These are phyloP conservation scores for Kurtzmaniella cleridarum DNA, from an alignment of 805 yeast species.

Conservation along the genomic window DNA sequence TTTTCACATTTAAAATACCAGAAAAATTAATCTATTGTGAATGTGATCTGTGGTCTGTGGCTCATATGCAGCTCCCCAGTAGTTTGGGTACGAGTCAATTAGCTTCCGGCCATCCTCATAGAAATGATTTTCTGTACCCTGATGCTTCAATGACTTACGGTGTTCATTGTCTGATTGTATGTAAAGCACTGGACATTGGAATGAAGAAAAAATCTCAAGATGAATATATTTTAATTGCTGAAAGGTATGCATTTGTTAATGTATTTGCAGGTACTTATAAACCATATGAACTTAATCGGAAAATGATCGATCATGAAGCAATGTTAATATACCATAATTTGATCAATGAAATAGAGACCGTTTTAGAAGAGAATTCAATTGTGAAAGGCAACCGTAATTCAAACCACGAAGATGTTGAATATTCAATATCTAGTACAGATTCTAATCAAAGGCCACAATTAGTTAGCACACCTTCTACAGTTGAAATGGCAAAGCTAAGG, in stretches of 20 bases:
- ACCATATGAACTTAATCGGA: constrained; percentile 22
- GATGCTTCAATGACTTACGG: constrained; percentile 27
- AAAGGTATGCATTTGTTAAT: constrained; percentile 20
- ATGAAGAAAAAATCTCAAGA: constrained; percentile 13
- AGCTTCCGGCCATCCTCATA: not conserved
- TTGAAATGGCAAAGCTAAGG: not conserved
- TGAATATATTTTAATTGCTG: constrained; percentile 28
- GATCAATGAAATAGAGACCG: constrained; percentile 23
- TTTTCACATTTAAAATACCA: constrained; percentile 35
- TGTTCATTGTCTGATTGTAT: constrained; percentile 32
- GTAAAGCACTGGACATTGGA: constrained; percentile 27
- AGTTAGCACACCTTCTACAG: not conserved
- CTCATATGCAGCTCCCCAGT: constrained; percentile 34
- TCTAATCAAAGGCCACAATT: too few species aligned
- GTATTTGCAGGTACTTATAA: constrained; percentile 19
- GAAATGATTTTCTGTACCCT: constrained; percentile 24
- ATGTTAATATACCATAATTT: constrained; percentile 24
- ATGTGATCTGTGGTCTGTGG: constrained; percentile 25
- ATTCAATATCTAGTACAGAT: too few species aligned
- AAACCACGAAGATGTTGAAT: too few species aligned
- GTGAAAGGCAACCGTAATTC: constrained; percentile 13
- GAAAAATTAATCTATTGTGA: constrained; percentile 29
- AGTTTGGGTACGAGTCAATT: constrained; percentile 21
- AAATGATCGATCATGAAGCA: constrained; percentile 29
- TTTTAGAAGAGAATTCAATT: constrained; percentile 10